Base-by-base conservation (phyloP, 371 early-diverging fungal genomes). In the Choanephora cucurbitarum region DNA sequence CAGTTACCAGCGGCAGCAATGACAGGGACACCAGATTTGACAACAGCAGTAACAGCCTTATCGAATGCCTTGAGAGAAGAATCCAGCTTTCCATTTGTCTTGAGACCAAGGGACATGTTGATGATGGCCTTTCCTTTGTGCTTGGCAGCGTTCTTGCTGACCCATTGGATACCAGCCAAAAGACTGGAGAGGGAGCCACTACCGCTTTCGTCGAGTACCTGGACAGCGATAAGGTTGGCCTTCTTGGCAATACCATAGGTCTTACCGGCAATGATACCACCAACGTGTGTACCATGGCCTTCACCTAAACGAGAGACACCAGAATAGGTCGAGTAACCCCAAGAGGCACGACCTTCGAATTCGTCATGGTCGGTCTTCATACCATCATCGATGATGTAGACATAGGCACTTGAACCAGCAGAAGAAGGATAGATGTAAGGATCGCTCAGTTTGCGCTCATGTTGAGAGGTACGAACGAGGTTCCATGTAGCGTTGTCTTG, bases 241-340 rank as follows among this genome's bases (percentile, higher is more conserved):
- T 93, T 90, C 67, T 95, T 95, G 55, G 96, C 93, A 39, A 97
- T 90, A 64, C 96, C 98, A 67, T 80, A 89, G 0, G 74, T 82
- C 31, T 70, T 79, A 23, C 91, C 86, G 31, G 78, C 95, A 58
- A 91, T 83, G 24, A 87, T 88, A 47, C 94, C 91, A 45, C 91
- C 83, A 32, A 89, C 89, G 64, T 93, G 93, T 10, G 94, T 91
- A 51, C 71, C 70, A 23, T 72, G 70, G 8, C 72, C 70, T 41
- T 54, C 59, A 45, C 70, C 67, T 11, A 53, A 41, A 11, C 23
- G 37, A 34, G 58, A 57, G 24, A 41, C 46, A 15, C 82, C 64
- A 15, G 85, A 78, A 53, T 87, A 82, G 23, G 87, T 89, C 50
- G 72, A 78, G 47, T 72, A 80, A 7, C 83, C 87, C 67, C 67